A percentile compares a stretch with the other conserved stretches of the same genome.
Evolutionary conservation across 352 stramenopile genomes (phyloP).

Genomic region (Phytophthora tentaculata): DNA sequence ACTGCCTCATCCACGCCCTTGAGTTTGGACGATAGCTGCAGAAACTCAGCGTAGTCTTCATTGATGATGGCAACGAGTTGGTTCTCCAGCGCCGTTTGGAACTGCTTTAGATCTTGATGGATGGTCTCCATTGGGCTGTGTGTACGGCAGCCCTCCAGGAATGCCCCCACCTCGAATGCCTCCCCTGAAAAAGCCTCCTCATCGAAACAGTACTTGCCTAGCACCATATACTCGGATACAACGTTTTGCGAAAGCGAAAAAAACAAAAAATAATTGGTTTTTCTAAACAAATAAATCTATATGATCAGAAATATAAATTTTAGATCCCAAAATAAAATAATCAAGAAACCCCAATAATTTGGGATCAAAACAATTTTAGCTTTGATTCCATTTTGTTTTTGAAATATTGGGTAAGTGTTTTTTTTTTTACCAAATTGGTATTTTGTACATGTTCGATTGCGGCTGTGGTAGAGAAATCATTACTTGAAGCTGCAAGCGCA

Average conservation of each 20-base stretch:
- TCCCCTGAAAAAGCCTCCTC: constrained; percentile 81
- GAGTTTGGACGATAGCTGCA: constrained; percentile 88
- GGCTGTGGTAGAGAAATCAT: constrained; percentile 31
- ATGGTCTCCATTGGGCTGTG: constrained; percentile 86
- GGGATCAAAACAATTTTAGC: too few relatives aligned
- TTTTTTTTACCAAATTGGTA: too few relatives aligned
- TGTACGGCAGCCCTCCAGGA: constrained; percentile 80
- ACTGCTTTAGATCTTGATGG: constrained; percentile 83
- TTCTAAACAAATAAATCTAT: too few relatives aligned
- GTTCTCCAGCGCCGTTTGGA: constrained; percentile 88
- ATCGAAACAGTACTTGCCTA: constrained; percentile 83
- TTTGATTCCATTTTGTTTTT: too few relatives aligned
- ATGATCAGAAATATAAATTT: too few relatives aligned
- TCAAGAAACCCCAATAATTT: too few relatives aligned
- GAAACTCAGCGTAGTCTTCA: constrained; percentile 89
- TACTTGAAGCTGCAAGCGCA: constrained; percentile 31
- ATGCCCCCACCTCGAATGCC: constrained; percentile 65
- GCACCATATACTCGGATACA: too few relatives aligned
- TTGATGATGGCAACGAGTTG: constrained; percentile 92
- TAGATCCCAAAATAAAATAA: too few relatives aligned
- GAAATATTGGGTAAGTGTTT: neutral
- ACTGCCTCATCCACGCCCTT: constrained; percentile 89
- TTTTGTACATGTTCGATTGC: neutral
- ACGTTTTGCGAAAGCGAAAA: too few relatives aligned
- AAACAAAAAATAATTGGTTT: too few relatives aligned